Base-by-base conservation (phyloP, 805 yeast species). In the Metschnikowia aberdeeniae region DNA sequence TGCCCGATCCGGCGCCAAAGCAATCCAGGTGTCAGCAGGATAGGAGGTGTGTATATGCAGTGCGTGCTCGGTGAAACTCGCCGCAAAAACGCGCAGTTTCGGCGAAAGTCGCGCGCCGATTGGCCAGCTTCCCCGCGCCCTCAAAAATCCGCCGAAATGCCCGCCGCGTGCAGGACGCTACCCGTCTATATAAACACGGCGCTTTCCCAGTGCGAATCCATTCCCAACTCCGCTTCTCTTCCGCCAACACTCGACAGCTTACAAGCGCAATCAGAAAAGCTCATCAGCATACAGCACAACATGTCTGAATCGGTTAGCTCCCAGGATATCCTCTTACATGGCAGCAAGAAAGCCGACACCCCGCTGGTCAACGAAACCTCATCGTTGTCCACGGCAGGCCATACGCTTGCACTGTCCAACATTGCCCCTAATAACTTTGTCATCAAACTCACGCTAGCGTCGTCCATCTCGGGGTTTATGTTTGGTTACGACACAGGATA, bases 401-500 rank as follows among this genome's bases (percentile, higher is more conserved):
- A 45, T 14, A 33, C 49, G 1, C 17, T 42, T 10, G 30, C 31
- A 24, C 52, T 45, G 51, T 19, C 40, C 30, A 40, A 44, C 34
- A 22, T 35, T 4, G 50, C 45, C 22, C 57, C 57, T 32, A 50
- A 93, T 9, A 65, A 72, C 6, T 66, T 86, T 57, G 88, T 89
- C 40, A 68, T 89, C 20, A 66, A 78, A 24, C 66, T 89, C 42
- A 86, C 96, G 0, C 71, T 82, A 41, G 81, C 82, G 24, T 81
- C 97, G 0, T 89, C 97, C 6, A 84, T 92, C 51, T 89, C 97
- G 0, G 98, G 98, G 1, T 89, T 90, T 67, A 81, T 92, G 89
- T 92, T 92, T 67, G 99, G 99, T 55, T 92, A 92, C 61, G 99
- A 92, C 64, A 92, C 98, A 0, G 98, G 98, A 55, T 92, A 92